phyloP scores from a whole-genome alignment of 2,329 filamentous ascomycete species.

The Sarocladium kiliense region DNA sequence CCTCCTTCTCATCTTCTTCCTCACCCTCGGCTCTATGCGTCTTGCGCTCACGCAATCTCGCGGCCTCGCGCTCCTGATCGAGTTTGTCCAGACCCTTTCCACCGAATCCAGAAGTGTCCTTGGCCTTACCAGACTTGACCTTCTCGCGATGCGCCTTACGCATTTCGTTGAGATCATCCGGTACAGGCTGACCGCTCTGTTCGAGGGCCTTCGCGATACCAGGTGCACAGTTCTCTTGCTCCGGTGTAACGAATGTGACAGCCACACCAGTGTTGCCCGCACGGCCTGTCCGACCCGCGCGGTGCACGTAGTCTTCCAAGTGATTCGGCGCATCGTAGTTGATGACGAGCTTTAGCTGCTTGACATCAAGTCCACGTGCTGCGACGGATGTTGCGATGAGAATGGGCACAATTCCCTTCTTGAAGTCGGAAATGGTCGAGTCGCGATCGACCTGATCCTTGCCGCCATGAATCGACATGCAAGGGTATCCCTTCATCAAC shows the following conservation, averaged over 20 bases:
- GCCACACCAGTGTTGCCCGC: slow-evolving; percentile 93
- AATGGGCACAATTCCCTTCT: slow-evolving; percentile 82
- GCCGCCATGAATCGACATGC: slow-evolving; percentile 89
- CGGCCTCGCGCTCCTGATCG: slow-evolving; percentile 84
- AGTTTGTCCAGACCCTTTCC: slow-evolving; percentile 90
- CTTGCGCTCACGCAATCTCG: slow-evolving; percentile 79
- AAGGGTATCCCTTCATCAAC: slow-evolving; percentile 80
- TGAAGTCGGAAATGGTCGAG: slow-evolving; percentile 90
- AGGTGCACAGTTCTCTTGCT: slow-evolving; percentile 84
- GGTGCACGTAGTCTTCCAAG: slow-evolving; percentile 93
- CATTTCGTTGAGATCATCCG: slow-evolving; percentile 62
- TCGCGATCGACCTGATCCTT: slow-evolving; percentile 93
- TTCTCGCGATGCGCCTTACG: slow-evolving; percentile 76
- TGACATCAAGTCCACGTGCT: slow-evolving; percentile 90
- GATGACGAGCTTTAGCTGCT: slow-evolving; percentile 90
- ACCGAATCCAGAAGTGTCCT: slow-evolving; percentile 84
- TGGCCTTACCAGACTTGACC: slow-evolving; percentile 87
- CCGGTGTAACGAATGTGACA: slow-evolving; percentile 86
- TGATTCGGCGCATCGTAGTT: slow-evolving; percentile 95
- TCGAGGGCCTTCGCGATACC: slow-evolving; percentile 89
- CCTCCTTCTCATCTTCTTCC: slow-evolving; percentile 75
- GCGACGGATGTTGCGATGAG: slow-evolving; percentile 94
- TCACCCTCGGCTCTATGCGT: slow-evolving; percentile 84
- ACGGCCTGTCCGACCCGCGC: slow-evolving; percentile 86
- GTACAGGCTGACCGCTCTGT: slow-evolving; percentile 81